These are phyloP conservation scores for Cyclotella kingstonii DNA, from an alignment of 108 stramenopile species.

Conservation along the genomic window DNA sequence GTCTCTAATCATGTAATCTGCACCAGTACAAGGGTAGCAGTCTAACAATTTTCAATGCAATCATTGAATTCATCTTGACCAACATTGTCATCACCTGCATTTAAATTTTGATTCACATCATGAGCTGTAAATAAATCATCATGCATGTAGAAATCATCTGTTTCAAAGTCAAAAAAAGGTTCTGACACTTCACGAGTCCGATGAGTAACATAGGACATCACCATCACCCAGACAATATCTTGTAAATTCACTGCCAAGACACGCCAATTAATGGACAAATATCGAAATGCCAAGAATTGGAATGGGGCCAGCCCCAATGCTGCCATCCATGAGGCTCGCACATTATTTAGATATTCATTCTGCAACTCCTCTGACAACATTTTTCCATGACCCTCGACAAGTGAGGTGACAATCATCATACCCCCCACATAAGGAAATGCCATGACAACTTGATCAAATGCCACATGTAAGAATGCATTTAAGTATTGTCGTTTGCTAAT, in stretches of 20 bases:
- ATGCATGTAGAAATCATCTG: background rate
- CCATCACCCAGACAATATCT: conserved; percentile 22
- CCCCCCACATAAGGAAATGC: conserved; percentile 24
- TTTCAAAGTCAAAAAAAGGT: conserved; percentile 5
- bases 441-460: conserved; percentile 33
- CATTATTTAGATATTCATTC: conserved; percentile 18
- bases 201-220: conserved; percentile 33
- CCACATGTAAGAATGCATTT: conserved; percentile 26
- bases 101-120: background rate
- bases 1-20: too few species aligned
- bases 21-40: too few species aligned
- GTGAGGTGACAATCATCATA: conserved; percentile 26
- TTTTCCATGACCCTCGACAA: conserved; percentile 25
- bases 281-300: conserved; percentile 28
- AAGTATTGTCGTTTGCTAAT: conserved; percentile 13
- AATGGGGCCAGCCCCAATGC: conserved; percentile 15
- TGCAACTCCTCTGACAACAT: conserved; percentile 19
- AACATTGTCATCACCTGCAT: background rate
- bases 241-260: conserved; percentile 18
- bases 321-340: conserved; percentile 23
- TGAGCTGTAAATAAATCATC: conserved; percentile 3
- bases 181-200: conserved; percentile 16
- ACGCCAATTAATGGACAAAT: conserved; percentile 13
- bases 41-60: too few species aligned
- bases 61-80: background rate